Percentiles rank a stretch among this genome's conserved stretches.
Conservation (phyloP, 208 protist genomes). For the Leishmania braziliensis region DNA sequence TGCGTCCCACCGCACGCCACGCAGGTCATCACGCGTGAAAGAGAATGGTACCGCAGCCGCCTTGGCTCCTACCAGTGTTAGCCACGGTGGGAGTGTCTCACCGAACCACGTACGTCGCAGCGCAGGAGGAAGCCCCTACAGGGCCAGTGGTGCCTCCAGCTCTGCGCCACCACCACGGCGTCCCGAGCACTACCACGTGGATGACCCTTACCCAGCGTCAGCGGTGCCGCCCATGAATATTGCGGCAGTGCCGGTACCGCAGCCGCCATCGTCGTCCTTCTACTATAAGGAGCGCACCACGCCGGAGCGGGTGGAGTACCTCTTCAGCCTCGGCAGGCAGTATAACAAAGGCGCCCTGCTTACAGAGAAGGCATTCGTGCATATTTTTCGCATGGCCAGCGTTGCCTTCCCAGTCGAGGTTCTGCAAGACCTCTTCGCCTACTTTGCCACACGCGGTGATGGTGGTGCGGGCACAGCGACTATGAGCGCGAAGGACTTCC, state of each 20-base stretch:
- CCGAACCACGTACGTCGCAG: not conserved
- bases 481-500: slow-evolving; percentile 60
- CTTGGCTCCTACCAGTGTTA: slow-evolving; percentile 2
- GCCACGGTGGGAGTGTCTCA: slow-evolving; percentile 9
- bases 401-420: slow-evolving; percentile 65
- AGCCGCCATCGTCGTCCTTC: slow-evolving; percentile 20
- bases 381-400: slow-evolving; percentile 55
- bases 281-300: slow-evolving; percentile 56
- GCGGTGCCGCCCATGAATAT: not conserved
- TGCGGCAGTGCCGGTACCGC: not conserved
- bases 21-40: not conserved
- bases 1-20: slow-evolving; percentile 1
- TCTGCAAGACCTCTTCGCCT: slow-evolving; percentile 52
- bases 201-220: slow-evolving; percentile 19
- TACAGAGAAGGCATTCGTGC: slow-evolving; percentile 46
- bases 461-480: slow-evolving; percentile 6
- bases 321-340: slow-evolving; percentile 47
- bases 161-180: not conserved
- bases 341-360: slow-evolving; percentile 7
- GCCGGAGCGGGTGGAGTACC: slow-evolving; percentile 61
- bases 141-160: not conserved
- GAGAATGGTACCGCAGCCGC: not conserved
- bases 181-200: not conserved
- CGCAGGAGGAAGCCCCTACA: slow-evolving; percentile 19
- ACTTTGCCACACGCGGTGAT: slow-evolving; percentile 40